Conservation (phyloP, 352 stramenopile species). For the Globisporangium rhizosaccharum region DNA sequence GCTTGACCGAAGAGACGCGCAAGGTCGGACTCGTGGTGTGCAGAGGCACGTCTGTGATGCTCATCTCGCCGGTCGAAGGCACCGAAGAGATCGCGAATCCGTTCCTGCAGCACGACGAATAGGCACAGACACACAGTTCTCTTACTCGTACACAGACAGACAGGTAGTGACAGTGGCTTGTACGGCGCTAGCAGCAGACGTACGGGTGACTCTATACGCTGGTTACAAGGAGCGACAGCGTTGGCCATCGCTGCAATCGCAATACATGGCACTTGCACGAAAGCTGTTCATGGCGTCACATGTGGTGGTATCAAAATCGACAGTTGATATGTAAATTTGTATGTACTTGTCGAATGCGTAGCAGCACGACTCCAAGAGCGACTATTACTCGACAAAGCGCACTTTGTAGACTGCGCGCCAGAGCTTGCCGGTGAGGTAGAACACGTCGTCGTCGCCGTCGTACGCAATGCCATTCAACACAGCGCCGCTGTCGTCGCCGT, state of each 20-base stretch:
- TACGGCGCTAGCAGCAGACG: background rate
- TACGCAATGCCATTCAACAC: slow-evolving; percentile 95
- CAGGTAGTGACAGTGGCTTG: slow-evolving; percentile 2
- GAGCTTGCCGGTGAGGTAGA: slow-evolving; percentile 93
- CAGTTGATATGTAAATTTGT: no score
- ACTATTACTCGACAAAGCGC: slow-evolving; percentile 36
- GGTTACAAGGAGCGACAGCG: no score
- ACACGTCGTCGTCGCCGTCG: slow-evolving; percentile 79
- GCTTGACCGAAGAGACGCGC: slow-evolving; percentile 87
- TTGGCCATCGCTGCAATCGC: no score
- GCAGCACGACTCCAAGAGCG: no score
- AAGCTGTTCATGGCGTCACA: no score
- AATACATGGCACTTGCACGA: no score
- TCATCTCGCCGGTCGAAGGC: slow-evolving; percentile 89
- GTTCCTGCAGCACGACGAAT: slow-evolving; percentile 85
- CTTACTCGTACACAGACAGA: background rate
- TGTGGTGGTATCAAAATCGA: no score
- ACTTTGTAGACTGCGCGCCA: slow-evolving; percentile 92
- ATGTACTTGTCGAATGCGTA: no score
- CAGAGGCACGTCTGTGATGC: slow-evolving; percentile 88
- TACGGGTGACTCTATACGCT: background rate
- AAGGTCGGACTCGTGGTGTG: slow-evolving; percentile 93
- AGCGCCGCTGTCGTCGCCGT: slow-evolving; percentile 39
- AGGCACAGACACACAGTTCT: slow-evolving; percentile 1
- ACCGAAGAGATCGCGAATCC: slow-evolving; percentile 91